phyloP scores from a whole-genome alignment of 768 basidiomycete species.

The Termitomyces sp. region DNA sequence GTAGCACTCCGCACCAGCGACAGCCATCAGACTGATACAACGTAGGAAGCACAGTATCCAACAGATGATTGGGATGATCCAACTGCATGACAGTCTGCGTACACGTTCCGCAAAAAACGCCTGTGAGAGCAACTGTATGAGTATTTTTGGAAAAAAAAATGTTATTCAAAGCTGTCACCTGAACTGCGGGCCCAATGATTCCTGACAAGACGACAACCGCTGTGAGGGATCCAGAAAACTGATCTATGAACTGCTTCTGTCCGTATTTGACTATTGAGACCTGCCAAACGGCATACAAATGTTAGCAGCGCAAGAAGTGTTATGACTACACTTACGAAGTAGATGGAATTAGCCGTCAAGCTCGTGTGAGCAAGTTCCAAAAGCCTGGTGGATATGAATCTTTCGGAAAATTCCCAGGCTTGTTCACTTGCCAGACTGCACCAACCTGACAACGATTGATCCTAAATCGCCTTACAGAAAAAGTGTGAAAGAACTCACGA shows the following conservation, averaged over 20 bases:
- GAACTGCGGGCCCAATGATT: constrained; percentile 7
- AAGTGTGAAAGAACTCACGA: background rate
- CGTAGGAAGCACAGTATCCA: constrained; percentile 8
- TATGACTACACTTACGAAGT: constrained; percentile 1
- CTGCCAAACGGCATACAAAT: background rate
- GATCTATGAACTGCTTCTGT: background rate
- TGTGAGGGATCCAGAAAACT: background rate
- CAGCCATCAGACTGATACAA: constrained; percentile 5
- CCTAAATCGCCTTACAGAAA: background rate
- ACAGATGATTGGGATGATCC: constrained; percentile 2
- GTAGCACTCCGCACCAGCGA: background rate
- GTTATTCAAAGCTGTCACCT: background rate
- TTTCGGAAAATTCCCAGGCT: background rate
- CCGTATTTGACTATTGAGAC: constrained; percentile 10
- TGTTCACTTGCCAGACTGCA: constrained; percentile 3
- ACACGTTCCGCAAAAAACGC: constrained; percentile 14
- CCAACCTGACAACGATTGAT: constrained; percentile 4
- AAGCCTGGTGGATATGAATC: background rate
- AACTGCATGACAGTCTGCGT: background rate
- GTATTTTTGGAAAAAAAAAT: background rate
- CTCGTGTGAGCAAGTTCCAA: constrained; percentile 9
- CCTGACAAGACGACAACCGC: constrained; percentile 4
- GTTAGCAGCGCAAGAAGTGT: background rate
- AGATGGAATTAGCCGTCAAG: constrained; percentile 8
- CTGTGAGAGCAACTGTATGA: background rate